Base-by-base conservation (phyloP, 306 rosid species). In the Glycyrrhiza uralensis region DNA sequence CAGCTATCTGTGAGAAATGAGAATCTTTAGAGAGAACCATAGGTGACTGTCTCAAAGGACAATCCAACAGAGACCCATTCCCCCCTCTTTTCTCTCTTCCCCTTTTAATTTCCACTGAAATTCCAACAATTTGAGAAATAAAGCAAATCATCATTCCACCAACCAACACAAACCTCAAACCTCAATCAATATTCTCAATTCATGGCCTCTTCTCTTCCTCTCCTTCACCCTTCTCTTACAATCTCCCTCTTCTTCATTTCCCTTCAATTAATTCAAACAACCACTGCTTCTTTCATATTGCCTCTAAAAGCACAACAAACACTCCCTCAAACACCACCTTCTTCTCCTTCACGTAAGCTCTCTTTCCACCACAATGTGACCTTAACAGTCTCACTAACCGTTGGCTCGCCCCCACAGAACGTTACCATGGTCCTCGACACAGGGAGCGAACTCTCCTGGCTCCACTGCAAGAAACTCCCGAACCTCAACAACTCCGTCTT, bases 341-440 rank as follows among this genome's bases (percentile, higher is more conserved):
- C 60, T 15, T 75, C 68, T 54, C 1, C 60, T 15, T 75, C 87
- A 36, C 83, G 77, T 64, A 86, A 82, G 71, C 86, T 90, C 62
- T 18, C 84, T 15, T 92, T 90, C 83, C 89, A 74, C 19, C 92
- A 92, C 74, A 90, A 88, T 9, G 91, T 92, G 7, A 83, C 95
- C 19, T 41, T 92, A 72, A 88, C 96, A 2, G 86, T 86, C 24
- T 79, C 92, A 4, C 66, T 92, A 9, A 80, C 87, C 13, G 82
- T 86, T 2, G 98, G 98, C 13, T 65, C 92, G 3, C 98, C 98
- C 60, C 98, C 98, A 30, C 98, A 92, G 81, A 75, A 35, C 2
- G 95, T 90, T 7, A 85, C 92, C 76, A 92, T 88, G 98, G 96
- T 92, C 75, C 96, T 92, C 24, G 98, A 92, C 83, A 92, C 98